These are phyloP conservation scores for Venturia effusa DNA, from an alignment of 2,329 filamentous ascomycete genomes.

Conservation along the genomic window DNA sequence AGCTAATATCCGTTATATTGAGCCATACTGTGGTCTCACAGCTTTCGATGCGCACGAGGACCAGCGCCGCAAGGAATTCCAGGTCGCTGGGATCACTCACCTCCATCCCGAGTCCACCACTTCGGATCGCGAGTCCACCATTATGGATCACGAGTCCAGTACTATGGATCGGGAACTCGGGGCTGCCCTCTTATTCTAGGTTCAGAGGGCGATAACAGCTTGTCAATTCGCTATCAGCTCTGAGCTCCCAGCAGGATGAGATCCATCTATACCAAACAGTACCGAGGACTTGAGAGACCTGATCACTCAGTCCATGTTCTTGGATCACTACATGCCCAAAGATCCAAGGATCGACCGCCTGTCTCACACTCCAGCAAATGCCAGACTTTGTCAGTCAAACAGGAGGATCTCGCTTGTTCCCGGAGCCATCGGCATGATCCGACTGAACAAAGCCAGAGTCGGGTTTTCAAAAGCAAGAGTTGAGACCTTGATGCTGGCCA, in stretches of 20 bases:
- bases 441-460: background rate
- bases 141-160: too few species aligned
- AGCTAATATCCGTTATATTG: background rate
- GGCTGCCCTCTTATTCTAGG: too few species aligned
- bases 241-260: background rate
- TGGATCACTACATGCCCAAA: too few species aligned
- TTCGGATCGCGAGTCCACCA: background rate
- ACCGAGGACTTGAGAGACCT: too few species aligned
- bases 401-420: background rate
- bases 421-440: background rate
- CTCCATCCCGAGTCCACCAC: too few species aligned
- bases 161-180: too few species aligned
- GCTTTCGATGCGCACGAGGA: background rate
- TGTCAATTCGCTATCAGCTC: too few species aligned
- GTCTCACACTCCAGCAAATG: background rate
- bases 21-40: background rate
- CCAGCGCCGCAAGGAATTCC: background rate
- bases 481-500: background rate
- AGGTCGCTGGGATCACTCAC: background rate
- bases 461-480: background rate
- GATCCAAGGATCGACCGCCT: too few species aligned
- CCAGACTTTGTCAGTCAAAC: background rate
- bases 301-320: too few species aligned
- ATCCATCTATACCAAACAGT: background rate
- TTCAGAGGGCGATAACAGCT: too few species aligned